Evolutionary conservation across 1,284 basidiomycete species (phyloP), one percentile per base, ranked within the genome.

Genomic region (Moesziomyces sp.): DNA sequence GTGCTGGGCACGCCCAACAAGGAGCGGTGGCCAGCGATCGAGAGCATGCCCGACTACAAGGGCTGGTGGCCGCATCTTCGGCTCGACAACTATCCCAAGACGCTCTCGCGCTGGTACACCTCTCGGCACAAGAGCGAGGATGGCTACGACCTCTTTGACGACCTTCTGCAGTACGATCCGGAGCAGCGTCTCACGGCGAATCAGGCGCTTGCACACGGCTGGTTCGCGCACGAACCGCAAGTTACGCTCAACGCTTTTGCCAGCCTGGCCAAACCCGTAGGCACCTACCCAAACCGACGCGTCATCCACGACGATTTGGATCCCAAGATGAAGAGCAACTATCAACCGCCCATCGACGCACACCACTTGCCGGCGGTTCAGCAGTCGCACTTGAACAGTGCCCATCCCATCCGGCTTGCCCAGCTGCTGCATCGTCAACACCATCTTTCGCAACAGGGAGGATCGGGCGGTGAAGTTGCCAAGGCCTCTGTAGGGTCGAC

Each of bases 1-100:
- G 91, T 99, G 0, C 86, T 98, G 13, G 97, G 97, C 1, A 93
- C 92, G 0, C 93, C 96, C 21, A 78, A 83, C 90, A 93, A 92
- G 74, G 89, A 90, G 55, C 89, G 92, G 14, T 99, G 96, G 95
- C 92, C 93, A 0, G 90, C 90, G 8, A 87, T 98, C n/a, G 88
- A 70, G 92, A 90, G 77, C 90, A 97, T 88, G 90, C 90, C 73
- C 86, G 91, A 23, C 87, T 97, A 44, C 92, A 94, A 82, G 87
- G 86, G 90, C 89, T 83, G 79, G 90, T 87, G 56, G 42, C 40
- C 58, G 42, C 63, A 70, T 48, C 52, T 74, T 11, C 38, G 64
- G 2, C 62, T 76, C 46, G 74, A 79, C 18, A 69, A 67, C 48
- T 91, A 90, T 79, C 85, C 87, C 24, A 90, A 91, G 76, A 89